Conservation (phyloP, 2,329 filamentous ascomycete species). For the Polychaeton citri region DNA sequence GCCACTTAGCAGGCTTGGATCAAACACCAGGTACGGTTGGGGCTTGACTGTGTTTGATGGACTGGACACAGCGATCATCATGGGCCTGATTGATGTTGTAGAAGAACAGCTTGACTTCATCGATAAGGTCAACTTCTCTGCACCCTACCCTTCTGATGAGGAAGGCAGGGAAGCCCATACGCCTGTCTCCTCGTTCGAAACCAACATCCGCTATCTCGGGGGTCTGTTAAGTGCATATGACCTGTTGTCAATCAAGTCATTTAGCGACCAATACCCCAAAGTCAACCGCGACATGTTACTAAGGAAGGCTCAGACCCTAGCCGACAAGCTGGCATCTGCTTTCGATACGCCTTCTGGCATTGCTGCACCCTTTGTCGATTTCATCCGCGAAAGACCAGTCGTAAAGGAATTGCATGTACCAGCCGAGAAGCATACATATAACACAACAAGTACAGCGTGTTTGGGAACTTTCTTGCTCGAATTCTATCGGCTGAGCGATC, state of each 20-base stretch:
- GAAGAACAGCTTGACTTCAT: conserved; percentile 47
- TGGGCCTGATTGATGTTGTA: conserved; percentile 54
- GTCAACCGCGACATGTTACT: conserved; percentile 38
- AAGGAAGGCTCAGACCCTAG: conserved; percentile 49
- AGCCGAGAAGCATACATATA: not conserved
- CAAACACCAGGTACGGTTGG: conserved; percentile 83
- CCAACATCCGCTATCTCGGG: conserved; percentile 57
- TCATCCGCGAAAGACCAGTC: not conserved
- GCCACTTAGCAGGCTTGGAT: conserved; percentile 48
- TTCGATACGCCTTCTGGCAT: conserved; percentile 45
- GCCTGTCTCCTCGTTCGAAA: conserved; percentile 56
- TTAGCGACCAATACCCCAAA: conserved; percentile 24
- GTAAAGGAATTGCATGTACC: not conserved
- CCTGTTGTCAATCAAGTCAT: conserved; percentile 18
- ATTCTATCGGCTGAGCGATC: conserved; percentile 50
- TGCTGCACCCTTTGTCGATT: not conserved
- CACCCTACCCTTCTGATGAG: conserved; percentile 23
- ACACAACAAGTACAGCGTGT: not conserved
- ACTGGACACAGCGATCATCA: conserved; percentile 59
- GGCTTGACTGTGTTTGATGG: conserved; percentile 72
- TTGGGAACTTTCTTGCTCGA: conserved; percentile 36
- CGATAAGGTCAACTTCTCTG: conserved; percentile 48
- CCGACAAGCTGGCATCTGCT: conserved; percentile 49
- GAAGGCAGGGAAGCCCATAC: conserved; percentile 6
- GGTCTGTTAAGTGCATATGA: conserved; percentile 59